phyloP scores from a whole-genome alignment of 345 rosid genomes.

The Eucalyptus curtisii region DNA sequence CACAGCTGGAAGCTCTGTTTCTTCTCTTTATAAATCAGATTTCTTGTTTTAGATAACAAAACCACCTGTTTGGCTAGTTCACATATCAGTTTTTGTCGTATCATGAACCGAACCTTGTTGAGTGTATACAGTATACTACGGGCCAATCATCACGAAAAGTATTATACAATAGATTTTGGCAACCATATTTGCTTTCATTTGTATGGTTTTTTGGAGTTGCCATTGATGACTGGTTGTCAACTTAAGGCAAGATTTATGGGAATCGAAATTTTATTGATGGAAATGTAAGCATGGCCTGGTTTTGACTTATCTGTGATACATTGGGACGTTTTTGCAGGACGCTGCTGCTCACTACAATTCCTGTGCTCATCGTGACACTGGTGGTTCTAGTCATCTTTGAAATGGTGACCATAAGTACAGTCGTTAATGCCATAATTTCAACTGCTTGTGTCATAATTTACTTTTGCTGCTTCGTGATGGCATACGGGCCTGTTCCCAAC shows the following conservation, averaged over 20 bases:
- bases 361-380: constrained; percentile 64
- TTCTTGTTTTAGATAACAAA: background rate
- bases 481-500: constrained; percentile 89
- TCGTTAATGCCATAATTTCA: constrained; percentile 55
- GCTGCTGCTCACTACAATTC: constrained; percentile 73
- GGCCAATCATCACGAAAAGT: background rate
- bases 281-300: background rate
- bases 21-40: background rate
- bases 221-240: background rate
- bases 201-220: background rate
- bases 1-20: background rate
- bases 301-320: background rate
- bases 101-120: background rate
- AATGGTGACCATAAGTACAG: constrained; percentile 33
- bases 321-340: constrained; percentile 26
- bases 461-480: constrained; percentile 85
- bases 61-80: background rate
- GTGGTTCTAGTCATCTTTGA: constrained; percentile 48
- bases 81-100: background rate
- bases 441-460: constrained; percentile 71
- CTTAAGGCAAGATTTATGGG: background rate
- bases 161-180: background rate
- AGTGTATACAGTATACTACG: background rate
- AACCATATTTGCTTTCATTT: background rate
- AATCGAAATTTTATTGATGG: background rate